Conservation (phyloP, 257 asterid genomes). For the Striga asiatica region DNA sequence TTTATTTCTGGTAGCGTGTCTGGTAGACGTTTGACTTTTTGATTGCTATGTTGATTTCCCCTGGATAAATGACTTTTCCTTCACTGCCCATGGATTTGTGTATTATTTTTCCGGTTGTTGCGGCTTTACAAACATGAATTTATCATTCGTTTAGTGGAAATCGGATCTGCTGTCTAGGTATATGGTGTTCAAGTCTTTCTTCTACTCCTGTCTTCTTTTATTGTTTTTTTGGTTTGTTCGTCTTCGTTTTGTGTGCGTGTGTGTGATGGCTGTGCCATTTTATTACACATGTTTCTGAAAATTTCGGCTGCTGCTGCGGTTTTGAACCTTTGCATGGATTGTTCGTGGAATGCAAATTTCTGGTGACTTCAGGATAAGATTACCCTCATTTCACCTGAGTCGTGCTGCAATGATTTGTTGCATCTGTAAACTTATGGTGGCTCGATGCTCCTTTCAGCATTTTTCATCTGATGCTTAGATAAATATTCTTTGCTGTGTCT, state of each 20-base stretch:
- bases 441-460: background rate
- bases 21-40: slow-evolving; percentile 20
- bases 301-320: background rate
- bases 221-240: no score
- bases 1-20: slow-evolving; percentile 7
- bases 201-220: background rate
- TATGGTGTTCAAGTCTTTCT: slow-evolving; percentile 2
- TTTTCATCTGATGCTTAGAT: slow-evolving; percentile 4
- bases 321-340: background rate
- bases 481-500: background rate
- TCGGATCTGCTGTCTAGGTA: background rate
- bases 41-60: slow-evolving; percentile 12
- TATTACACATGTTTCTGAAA: no score
- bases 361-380: background rate
- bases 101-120: background rate
- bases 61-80: background rate
- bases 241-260: no score
- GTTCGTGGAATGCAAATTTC: background rate
- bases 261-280: no score
- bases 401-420: background rate
- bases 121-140: slow-evolving; percentile 14
- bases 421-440: background rate
- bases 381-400: background rate
- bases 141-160: slow-evolving; percentile 1
- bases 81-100: slow-evolving; percentile 12